Evolutionary conservation across 78 protist genomes (phyloP).

Genomic region (Acrasis kona): DNA sequence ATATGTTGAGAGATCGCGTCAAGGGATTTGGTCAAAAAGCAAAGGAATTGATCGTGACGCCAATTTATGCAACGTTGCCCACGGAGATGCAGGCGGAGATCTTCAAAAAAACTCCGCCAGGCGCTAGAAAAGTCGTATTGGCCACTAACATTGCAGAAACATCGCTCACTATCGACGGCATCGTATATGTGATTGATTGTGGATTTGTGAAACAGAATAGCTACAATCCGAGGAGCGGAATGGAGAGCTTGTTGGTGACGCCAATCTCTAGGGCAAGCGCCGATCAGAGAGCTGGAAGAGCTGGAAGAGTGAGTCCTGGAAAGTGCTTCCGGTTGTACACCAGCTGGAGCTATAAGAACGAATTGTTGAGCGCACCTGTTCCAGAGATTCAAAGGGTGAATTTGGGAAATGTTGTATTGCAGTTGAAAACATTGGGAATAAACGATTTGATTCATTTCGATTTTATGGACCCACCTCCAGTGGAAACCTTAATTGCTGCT

Average conservation of each 20-base stretch:
- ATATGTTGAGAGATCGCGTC: conserved; percentile 54
- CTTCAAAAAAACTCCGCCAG: conserved; percentile 88
- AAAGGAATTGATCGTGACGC: conserved; percentile 74
- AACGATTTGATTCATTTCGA: conserved; percentile 92
- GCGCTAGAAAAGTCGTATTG: conserved; percentile 90
- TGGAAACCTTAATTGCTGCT: conserved; percentile 93
- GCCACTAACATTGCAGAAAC: conserved; percentile 99
- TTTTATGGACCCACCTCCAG: conserved; percentile 98
- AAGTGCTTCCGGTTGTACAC: conserved; percentile 94
- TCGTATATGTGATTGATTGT: conserved; percentile 93
- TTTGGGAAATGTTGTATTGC: conserved; percentile 86
- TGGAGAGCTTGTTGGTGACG: conserved; percentile 94
- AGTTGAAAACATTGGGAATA: conserved; percentile 90
- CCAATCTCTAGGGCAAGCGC: conserved; percentile 81
- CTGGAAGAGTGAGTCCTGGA: conserved; percentile 94
- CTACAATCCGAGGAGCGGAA: conserved; percentile 82
- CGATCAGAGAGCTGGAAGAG: conserved; percentile 91
- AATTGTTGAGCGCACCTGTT: conserved; percentile 71
- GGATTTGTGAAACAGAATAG: conserved; percentile 87
- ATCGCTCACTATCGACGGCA: conserved; percentile 92
- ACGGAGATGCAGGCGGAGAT: conserved; percentile 85
- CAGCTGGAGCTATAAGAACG: conserved; percentile 79
- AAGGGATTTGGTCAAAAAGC: conserved; percentile 72
- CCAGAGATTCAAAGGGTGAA: conserved; percentile 98
- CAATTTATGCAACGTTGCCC: conserved; percentile 94